Evolutionary conservation across 805 yeast species (phyloP), one percentile per base, ranked within the genome.

Genomic region (Ogataea dorogensis): DNA sequence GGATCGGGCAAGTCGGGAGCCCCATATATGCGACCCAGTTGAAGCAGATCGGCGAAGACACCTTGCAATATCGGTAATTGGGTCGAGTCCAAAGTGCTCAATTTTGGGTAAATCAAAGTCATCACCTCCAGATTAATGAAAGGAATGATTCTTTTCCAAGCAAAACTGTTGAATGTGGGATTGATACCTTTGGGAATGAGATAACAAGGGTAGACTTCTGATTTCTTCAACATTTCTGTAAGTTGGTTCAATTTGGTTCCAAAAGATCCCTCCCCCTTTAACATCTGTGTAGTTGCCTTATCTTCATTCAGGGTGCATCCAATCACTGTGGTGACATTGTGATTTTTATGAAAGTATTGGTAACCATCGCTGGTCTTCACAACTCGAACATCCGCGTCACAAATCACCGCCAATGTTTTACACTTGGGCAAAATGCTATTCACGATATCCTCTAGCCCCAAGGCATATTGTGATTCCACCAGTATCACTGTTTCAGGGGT

Each of bases 101-200:
- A 14, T 11, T 46, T 44, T 7, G 49, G 41, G 30, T 51, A 57
- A 11, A 57, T 30, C 11, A 59, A 23, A 2, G 51, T 30, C 25
- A 51, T 16, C 3, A 50, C 37, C 14, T 49, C 55, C 35, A 58
- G 38, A n/a, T 34, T 27, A n/a, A 53, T 23, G 30, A 53, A 54
- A 1, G 56, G 44, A 9, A 58, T 39, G n/a, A 55, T 41, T 29
- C 51, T 36, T 23, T 54, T 58, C 64, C 64, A 59, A 2, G 52
- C 50, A 38, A 38, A 47, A 25, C 56, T 51, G 26, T 36, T 45
- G 28, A 54, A 46, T 7, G 57, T 44, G 5, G 64, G 64, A 16
- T 38, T 46, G 2, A 50, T 46, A 4, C 54, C 58, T 17, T 36
- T 38, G n/a, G 56, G 56, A 16, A 57, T 42, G 22, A 51, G 32